A percentile compares a stretch with the other conserved stretches of the same genome.
These are phyloP conservation scores for Roridomyces roridus DNA, from an alignment of 768 basidiomycete genomes.

Conservation along the genomic window DNA sequence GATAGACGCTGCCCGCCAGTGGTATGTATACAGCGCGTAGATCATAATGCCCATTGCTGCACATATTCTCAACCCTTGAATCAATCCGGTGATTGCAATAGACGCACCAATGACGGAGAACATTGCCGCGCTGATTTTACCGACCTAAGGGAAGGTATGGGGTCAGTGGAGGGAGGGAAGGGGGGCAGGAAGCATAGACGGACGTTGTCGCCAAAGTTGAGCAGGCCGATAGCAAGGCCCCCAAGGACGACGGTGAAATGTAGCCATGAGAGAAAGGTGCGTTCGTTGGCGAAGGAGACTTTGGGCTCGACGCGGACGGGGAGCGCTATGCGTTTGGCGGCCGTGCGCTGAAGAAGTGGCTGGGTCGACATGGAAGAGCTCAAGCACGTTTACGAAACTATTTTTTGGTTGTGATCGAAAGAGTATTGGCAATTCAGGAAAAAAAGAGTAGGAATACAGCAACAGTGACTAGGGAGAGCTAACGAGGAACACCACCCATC, in stretches of 20 bases:
- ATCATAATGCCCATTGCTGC: conserved; percentile 96
- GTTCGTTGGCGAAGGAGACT: conserved; percentile 93
- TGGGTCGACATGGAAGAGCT: conserved; percentile 86
- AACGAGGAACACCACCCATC: conserved; percentile 51
- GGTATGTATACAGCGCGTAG: conserved; percentile 94
- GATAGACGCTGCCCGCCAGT: conserved; percentile 95
- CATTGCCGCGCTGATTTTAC: conserved; percentile 95
- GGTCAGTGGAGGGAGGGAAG: neutral
- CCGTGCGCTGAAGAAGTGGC: conserved; percentile 94
- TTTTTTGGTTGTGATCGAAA: neutral
- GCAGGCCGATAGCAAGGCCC: conserved; percentile 91
- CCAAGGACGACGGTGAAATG: conserved; percentile 98
- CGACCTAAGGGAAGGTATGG: conserved; percentile 60
- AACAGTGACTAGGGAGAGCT: no score
- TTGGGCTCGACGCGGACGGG: conserved; percentile 95
- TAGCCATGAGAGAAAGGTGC: conserved; percentile 97
- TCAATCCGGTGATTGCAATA: conserved; percentile 19
- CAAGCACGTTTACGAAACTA: conserved; percentile 2
- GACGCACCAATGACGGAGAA: conserved; percentile 91
- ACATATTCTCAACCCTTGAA: neutral
- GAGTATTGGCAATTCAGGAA: neutral
- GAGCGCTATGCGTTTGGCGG: conserved; percentile 94
- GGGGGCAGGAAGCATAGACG: conserved; percentile 23
- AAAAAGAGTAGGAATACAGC: neutral
- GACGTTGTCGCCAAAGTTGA: conserved; percentile 98